Base-by-base conservation (phyloP, 176 grass and related monocot genomes). In the Ampelocalamus luodianensis region DNA sequence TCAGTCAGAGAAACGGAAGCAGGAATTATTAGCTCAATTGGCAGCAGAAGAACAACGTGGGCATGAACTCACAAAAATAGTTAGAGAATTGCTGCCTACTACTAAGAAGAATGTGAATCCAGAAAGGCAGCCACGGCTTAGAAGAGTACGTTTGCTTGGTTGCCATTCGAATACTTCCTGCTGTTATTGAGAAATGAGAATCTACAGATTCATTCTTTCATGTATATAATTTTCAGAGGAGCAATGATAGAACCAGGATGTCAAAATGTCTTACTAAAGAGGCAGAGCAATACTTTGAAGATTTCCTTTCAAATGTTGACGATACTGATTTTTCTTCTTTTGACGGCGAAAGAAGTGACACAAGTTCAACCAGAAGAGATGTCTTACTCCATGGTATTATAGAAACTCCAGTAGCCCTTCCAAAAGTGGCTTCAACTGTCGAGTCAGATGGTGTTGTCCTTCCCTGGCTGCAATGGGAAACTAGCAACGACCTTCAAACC, bases 381-480 rank as follows among this genome's bases (percentile, higher is more conserved):
- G 48, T 83, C 22, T 32, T 81, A 79, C 67, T 71, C 40, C 43
- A 39, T 71, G 55, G 71, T 70, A 59, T 59, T 66, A 40, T 55
- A 18, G 93, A 92, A 92, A 91, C 89, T 73, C 78, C 78, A 77
- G 55, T 85, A 72, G 72, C 40, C 40, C 68, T 70, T 50, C 76
- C 76, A 34, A 85, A 87, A 89, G 74, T 84, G 83, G 17, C 59
- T 71, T 83, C 81, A 43, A 81, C 90, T 77, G 77, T 50, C 36
- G 87, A 89, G 51, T 70, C 88, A 76, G 96, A 99, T 37, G 96
- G 96, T 10, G 90, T 99, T 81, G 87, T 94, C 54, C 93, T 99
- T 85, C 96, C 96, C 22, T 99, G 96, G 96, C 72, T 99, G 86
- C 90, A 96, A 75, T 99, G 96, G 96, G 96, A 99, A 91, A 96